These are phyloP conservation scores for Remersonia thermophila DNA, from an alignment of 2,329 filamentous ascomycete species.

Conservation along the genomic window DNA sequence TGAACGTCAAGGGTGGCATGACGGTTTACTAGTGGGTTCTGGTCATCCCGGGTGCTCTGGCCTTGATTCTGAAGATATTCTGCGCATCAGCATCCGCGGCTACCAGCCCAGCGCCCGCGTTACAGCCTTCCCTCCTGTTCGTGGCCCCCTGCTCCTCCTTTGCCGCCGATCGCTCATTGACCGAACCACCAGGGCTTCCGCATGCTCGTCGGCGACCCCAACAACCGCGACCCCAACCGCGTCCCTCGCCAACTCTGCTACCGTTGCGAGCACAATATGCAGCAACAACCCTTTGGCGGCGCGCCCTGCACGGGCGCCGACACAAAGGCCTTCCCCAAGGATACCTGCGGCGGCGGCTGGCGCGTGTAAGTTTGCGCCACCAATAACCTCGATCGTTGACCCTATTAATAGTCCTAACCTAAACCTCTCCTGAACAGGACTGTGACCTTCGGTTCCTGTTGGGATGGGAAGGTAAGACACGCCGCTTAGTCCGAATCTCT, in stretches of 20 bases:
- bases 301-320: constrained; percentile 15
- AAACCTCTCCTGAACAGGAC: too few species aligned
- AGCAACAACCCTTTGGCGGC: constrained; percentile 15
- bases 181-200: constrained; percentile 19
- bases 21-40: constrained; percentile 19
- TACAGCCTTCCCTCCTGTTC: constrained; percentile 5
- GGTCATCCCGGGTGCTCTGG: too few species aligned
- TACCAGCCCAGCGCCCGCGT: constrained; percentile 7
- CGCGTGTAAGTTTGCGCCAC: too few species aligned
- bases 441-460: too few species aligned
- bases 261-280: constrained; percentile 14
- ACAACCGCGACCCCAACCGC: constrained; percentile 10
- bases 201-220: constrained; percentile 16
- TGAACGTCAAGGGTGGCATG: constrained; percentile 9
- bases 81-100: constrained; percentile 12
- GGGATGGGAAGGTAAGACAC: too few species aligned
- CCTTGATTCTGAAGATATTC: too few species aligned
- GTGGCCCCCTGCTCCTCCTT: not conserved
- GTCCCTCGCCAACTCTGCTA: constrained; percentile 13
- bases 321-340: constrained; percentile 27
- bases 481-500: too few species aligned
- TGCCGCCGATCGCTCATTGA: too few species aligned
- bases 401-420: too few species aligned
- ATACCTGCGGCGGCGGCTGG: constrained; percentile 29
- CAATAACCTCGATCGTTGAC: too few species aligned